These are phyloP conservation scores for Syzygium aqueum DNA, from an alignment of 345 rosid genomes.

Conservation along the genomic window DNA sequence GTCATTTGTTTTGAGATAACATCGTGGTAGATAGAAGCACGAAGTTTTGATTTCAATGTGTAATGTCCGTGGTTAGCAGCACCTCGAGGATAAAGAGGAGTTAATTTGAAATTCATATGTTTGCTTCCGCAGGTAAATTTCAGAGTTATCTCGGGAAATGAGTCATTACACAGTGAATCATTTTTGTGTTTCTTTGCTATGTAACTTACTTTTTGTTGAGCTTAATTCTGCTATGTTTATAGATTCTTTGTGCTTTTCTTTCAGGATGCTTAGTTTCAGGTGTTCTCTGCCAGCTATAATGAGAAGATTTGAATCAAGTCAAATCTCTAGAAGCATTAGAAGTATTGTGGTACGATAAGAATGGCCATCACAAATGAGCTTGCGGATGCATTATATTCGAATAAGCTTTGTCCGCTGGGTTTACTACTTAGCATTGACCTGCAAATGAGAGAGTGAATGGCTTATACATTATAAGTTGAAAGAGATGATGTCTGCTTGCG, in stretches of 20 bases:
- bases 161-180: neutral
- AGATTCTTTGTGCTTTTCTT: neutral
- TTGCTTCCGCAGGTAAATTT: neutral
- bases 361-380: neutral
- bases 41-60: neutral
- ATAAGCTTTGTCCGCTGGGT: neutral
- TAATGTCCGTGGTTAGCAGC: neutral
- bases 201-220: neutral
- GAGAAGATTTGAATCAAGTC: slow-evolving; percentile 24
- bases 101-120: neutral
- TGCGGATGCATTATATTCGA: neutral
- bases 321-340: slow-evolving; percentile 16
- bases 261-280: slow-evolving; percentile 55
- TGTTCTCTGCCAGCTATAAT: slow-evolving; percentile 36
- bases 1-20: neutral
- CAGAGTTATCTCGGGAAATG: neutral
- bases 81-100: neutral
- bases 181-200: neutral
- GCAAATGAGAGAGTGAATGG: neutral
- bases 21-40: neutral
- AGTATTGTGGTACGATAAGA: slow-evolving; percentile 39
- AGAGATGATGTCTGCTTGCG: too few relatives aligned
- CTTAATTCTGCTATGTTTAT: neutral
- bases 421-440: neutral
- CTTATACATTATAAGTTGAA: too few relatives aligned